phyloP scores from a whole-genome alignment of 805 yeast species.

The Saturnispora saitoi region DNA sequence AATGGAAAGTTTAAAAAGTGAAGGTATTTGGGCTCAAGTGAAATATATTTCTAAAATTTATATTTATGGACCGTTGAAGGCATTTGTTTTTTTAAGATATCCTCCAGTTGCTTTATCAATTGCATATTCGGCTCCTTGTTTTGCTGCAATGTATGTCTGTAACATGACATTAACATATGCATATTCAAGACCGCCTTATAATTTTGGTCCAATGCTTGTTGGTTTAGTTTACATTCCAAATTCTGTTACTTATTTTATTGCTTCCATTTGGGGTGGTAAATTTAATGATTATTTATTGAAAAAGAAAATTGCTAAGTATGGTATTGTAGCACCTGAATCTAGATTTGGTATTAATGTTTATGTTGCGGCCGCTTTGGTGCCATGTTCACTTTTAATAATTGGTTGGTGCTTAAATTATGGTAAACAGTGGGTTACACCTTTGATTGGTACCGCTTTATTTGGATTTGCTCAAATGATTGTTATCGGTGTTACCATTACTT shows the following conservation, averaged over 20 bases:
- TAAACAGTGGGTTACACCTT: constrained; percentile 68
- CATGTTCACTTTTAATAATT: constrained; percentile 58
- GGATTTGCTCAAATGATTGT: constrained; percentile 81
- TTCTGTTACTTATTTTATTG: constrained; percentile 65
- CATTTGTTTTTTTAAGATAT: constrained; percentile 51
- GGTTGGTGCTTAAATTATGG: constrained; percentile 75
- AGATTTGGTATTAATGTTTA: constrained; percentile 69
- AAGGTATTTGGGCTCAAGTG: constrained; percentile 15
- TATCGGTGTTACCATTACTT: constrained; percentile 73
- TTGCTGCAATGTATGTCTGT: constrained; percentile 60
- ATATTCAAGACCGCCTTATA: constrained; percentile 59
- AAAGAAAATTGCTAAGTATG: constrained; percentile 46
- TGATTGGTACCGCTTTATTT: constrained; percentile 72
- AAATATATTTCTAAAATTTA: constrained; percentile 36
- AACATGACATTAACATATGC: constrained; percentile 64
- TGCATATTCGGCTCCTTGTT: constrained; percentile 60
- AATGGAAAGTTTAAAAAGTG: constrained; percentile 16
- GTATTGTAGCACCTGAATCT: constrained; percentile 65
- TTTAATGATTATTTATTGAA: constrained; percentile 62
- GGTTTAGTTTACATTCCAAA: constrained; percentile 81
- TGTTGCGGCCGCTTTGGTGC: constrained; percentile 52
- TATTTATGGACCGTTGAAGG: constrained; percentile 49
- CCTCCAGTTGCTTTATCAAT: constrained; percentile 71
- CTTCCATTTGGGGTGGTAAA: constrained; percentile 72
- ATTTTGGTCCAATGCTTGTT: constrained; percentile 52